These are phyloP conservation scores for Jackrogersella multiformis DNA, from an alignment of 495 filamentous ascomycete genomes.

Conservation along the genomic window DNA sequence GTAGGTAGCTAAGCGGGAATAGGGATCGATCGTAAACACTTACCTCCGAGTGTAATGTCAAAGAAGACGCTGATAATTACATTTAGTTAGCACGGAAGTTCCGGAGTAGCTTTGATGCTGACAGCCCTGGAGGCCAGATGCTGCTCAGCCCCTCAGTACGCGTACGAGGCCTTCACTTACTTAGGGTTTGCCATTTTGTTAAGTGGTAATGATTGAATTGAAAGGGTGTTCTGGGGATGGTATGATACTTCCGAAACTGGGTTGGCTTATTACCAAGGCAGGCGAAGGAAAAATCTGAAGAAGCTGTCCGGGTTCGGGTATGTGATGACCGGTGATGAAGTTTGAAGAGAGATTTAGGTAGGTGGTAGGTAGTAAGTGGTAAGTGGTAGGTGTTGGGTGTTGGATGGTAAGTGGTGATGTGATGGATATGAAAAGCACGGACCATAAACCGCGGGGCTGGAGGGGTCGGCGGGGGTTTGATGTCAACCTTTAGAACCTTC, in stretches of 20 bases:
- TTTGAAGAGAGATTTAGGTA: too few relatives aligned
- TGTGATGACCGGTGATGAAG: conserved; percentile 17
- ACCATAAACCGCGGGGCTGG: conserved; percentile 24
- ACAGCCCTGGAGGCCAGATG: too few relatives aligned
- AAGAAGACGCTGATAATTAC: conserved; percentile 76
- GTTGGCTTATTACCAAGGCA: background rate
- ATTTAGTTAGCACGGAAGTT: conserved; percentile 18
- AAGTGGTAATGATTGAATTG: conserved; percentile 19
- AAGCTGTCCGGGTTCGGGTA: conserved; percentile 25
- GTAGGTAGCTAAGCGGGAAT: too few relatives aligned
- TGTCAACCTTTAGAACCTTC: too few relatives aligned
- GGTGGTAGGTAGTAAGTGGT: too few relatives aligned
- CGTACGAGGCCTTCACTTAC: conserved; percentile 50
- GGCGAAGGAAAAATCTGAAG: conserved; percentile 4
- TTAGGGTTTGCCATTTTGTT: conserved; percentile 63
- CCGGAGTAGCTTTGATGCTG: conserved; percentile 2
- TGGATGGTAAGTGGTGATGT: too few relatives aligned
- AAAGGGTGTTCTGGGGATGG: conserved; percentile 7
- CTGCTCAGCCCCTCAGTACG: conserved; percentile 21
- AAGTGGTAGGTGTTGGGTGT: too few relatives aligned
- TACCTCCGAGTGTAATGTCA: conserved; percentile 91
- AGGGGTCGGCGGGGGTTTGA: conserved; percentile 11
- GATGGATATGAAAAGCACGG: too few relatives aligned
- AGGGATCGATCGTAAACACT: conserved; percentile 42
- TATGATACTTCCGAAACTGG: conserved; percentile 8